Evolutionary conservation across 78 protist genomes (phyloP).

Genomic region (Chrysochromulina parva): DNA sequence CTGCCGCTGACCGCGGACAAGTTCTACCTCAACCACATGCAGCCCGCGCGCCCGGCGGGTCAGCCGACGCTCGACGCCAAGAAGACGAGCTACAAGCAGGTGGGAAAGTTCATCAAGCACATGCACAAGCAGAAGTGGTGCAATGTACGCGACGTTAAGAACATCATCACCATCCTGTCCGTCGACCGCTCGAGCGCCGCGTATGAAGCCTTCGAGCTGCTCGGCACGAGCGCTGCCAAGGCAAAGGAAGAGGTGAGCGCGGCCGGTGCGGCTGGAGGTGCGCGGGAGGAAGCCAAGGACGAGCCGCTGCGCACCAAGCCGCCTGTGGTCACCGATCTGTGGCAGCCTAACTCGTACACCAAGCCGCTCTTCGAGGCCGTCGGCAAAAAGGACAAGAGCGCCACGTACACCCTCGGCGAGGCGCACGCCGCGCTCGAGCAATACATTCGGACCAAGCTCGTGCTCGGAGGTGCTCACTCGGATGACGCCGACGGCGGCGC

Average conservation of each 20-base stretch:
- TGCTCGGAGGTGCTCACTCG: background rate
- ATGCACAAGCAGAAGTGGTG: background rate
- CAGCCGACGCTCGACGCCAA: background rate
- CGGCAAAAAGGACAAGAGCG: background rate
- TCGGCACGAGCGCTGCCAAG: too few species aligned
- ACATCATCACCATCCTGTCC: conserved; percentile 22
- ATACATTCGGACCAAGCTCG: background rate
- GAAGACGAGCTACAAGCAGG: background rate
- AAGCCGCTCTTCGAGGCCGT: background rate
- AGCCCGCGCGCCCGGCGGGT: background rate
- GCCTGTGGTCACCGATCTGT: background rate
- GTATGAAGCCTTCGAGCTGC: too few species aligned
- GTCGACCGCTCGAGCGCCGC: background rate
- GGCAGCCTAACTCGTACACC: background rate
- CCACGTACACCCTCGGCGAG: background rate
- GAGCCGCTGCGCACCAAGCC: background rate
- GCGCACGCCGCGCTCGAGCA: background rate
- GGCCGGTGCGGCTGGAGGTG: too few species aligned
- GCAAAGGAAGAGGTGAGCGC: too few species aligned
- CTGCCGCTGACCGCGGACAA: background rate
- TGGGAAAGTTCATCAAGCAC: conserved; percentile 6
- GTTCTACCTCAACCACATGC: conserved; percentile 24
- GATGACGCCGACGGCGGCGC: too few species aligned
- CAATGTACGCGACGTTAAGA: background rate
- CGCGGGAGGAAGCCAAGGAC: background rate